Evolutionary conservation across 164 flowering plant genomes (phyloP).

Genomic region (Aristolochia contorta): DNA sequence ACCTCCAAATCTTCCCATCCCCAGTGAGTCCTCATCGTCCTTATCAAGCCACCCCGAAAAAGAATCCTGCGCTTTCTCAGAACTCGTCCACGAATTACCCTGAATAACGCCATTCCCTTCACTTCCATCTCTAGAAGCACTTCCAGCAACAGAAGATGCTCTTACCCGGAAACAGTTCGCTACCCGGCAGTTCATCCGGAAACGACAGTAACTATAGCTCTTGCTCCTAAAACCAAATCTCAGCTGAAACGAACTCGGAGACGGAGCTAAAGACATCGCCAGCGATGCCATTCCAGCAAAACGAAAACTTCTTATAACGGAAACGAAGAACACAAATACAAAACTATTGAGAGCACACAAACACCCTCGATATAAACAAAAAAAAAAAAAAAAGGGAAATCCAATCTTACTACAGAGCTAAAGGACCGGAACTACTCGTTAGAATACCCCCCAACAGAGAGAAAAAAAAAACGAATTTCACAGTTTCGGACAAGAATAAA

Average conservation of each 20-base stretch:
- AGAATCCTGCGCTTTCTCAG: constrained; percentile 21
- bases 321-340: no score
- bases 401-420: no score
- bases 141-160: constrained; percentile 10
- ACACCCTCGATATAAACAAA: no score
- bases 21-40: constrained; percentile 15
- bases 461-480: no score
- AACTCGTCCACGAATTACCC: constrained; percentile 19
- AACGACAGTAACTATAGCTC: constrained; percentile 12
- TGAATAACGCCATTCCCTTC: constrained; percentile 12
- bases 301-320: background rate
- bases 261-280: constrained; percentile 21
- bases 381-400: no score
- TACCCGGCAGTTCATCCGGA: constrained; percentile 13
- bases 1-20: constrained; percentile 41
- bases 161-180: constrained; percentile 13
- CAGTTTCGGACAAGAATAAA: no score
- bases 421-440: no score
- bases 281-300: constrained; percentile 30
- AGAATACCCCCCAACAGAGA: no score
- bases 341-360: no score
- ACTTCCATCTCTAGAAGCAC: constrained; percentile 5
- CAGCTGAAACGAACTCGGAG: constrained; percentile 64
- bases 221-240: constrained; percentile 34
- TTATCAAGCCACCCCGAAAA: constrained; percentile 32